Conservation (phyloP, 2,329 filamentous ascomycete genomes). For the Capronia americana region DNA sequence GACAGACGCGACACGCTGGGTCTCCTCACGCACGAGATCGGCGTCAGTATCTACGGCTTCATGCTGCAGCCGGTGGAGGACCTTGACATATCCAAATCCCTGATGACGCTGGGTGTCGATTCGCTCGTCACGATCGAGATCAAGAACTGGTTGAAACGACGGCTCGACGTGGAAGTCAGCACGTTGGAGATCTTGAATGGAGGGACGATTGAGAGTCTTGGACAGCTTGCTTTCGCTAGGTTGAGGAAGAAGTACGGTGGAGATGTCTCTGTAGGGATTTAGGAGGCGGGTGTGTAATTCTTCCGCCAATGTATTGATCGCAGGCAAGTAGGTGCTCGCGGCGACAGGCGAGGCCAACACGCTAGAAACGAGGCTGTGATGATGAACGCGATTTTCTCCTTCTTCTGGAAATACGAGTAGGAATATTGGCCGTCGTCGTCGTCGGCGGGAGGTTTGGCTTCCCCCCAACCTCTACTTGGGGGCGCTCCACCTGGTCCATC, state of each 20-base stretch:
- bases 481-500: too few species aligned
- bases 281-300: too few species aligned
- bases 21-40: not conserved
- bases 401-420: too few species aligned
- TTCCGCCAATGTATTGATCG: too few species aligned
- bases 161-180: not conserved
- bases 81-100: not conserved
- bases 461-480: too few species aligned
- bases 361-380: too few species aligned
- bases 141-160: not conserved
- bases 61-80: not conserved
- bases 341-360: too few species aligned
- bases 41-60: not conserved
- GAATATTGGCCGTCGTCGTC: too few species aligned
- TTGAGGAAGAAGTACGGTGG: not conserved
- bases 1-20: too few species aligned
- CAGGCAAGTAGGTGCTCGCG: too few species aligned
- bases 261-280: not conserved
- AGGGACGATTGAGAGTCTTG: not conserved
- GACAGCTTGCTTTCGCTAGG: not conserved
- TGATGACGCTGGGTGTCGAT: not conserved
- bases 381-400: too few species aligned
- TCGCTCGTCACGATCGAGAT: conserved; percentile 1
- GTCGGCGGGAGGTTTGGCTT: too few species aligned
- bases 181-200: not conserved